phyloP scores from a whole-genome alignment of 1,284 basidiomycete genomes.

The Cryptococcus sp. region DNA sequence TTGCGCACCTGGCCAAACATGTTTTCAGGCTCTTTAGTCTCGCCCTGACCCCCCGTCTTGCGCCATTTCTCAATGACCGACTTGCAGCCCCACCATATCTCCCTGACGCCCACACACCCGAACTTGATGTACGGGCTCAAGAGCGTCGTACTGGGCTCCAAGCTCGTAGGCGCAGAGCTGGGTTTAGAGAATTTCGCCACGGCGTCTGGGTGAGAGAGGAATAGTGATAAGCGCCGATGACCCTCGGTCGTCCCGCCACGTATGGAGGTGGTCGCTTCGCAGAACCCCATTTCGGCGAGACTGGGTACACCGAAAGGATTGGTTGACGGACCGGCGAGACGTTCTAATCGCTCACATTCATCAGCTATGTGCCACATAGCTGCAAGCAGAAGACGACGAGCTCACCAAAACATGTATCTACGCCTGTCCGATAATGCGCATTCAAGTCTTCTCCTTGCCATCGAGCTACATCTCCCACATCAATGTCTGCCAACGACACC shows the following conservation, averaged over 20 bases:
- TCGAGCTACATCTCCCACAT: constrained; percentile 8
- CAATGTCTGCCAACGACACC: constrained; percentile 1
- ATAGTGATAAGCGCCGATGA: constrained; percentile 50
- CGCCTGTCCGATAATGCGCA: constrained; percentile 36
- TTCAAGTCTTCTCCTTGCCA: constrained; percentile 42
- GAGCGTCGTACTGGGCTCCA: constrained; percentile 55
- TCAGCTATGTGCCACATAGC: background rate
- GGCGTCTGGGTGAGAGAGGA: constrained; percentile 51
- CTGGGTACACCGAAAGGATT: constrained; percentile 57
- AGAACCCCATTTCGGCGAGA: constrained; percentile 56
- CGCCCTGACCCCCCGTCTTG: constrained; percentile 28
- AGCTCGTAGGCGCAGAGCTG: constrained; percentile 54
- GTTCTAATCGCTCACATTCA: constrained; percentile 41
- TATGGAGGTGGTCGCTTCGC: constrained; percentile 54
- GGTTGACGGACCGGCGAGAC: constrained; percentile 50
- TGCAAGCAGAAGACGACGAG: background rate
- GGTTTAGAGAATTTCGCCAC: constrained; percentile 59
- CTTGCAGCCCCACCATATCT: constrained; percentile 54
- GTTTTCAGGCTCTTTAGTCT: constrained; percentile 49
- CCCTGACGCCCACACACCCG: constrained; percentile 56
- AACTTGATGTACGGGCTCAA: constrained; percentile 58
- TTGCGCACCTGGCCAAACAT: constrained; percentile 39
- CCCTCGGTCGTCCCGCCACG: constrained; percentile 58
- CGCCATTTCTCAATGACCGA: constrained; percentile 45
- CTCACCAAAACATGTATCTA: constrained; percentile 45